Evolutionary conservation across 225 moss, liverwort and hornwort species (phyloP).

Genomic region (Thuidium tamariscinum): DNA sequence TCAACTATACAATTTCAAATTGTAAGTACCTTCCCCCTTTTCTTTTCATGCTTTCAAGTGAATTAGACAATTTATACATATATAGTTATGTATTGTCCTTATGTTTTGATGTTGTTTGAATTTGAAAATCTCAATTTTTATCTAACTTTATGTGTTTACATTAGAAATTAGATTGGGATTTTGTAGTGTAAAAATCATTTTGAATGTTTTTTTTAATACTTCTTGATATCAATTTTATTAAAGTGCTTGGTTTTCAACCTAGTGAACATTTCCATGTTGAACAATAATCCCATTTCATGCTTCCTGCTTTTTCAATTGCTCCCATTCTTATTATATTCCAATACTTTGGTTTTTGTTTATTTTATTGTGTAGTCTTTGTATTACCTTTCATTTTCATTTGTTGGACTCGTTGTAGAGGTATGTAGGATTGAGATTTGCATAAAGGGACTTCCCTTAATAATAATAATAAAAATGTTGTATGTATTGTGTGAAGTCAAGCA

Average conservation of each 20-base stretch:
- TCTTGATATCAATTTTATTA: neutral
- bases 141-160: fast-evolving
- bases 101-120: neutral
- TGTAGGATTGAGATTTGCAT: neutral
- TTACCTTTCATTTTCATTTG: neutral
- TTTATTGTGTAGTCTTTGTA: neutral
- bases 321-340: neutral
- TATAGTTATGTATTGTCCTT: neutral
- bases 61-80: neutral
- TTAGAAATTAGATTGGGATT: neutral
- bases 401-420: neutral
- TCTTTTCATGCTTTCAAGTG: neutral
- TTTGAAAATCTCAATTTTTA: neutral
- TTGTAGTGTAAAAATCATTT: neutral
- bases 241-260: neutral
- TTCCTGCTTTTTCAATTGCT: neutral
- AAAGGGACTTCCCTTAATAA: neutral
- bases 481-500: neutral
- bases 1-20: neutral
- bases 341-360: neutral
- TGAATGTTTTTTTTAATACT: neutral
- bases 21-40: neutral
- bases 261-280: neutral
- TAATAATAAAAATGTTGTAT: neutral
- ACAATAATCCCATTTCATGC: neutral